These are phyloP conservation scores for Gardenia jasminoides DNA, from an alignment of 257 asterid genomes.

Conservation along the genomic window DNA sequence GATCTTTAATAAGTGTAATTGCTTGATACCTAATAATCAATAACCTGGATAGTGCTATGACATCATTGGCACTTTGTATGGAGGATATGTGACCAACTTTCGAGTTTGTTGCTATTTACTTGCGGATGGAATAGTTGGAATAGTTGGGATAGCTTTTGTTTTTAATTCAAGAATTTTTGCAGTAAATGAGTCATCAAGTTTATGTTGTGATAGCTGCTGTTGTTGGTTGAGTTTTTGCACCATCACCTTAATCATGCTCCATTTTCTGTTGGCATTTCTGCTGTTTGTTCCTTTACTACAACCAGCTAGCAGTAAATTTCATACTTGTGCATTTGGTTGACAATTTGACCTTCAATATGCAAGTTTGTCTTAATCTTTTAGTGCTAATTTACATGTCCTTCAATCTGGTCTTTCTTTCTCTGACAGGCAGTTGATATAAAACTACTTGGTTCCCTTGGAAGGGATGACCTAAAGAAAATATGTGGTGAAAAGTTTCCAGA, in stretches of 20 bases:
- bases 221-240: not conserved
- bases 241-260: not conserved
- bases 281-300: not conserved
- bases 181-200: not conserved
- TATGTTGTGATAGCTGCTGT: not conserved
- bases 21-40: not conserved
- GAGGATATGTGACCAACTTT: not conserved
- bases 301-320: not conserved
- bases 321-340: not conserved
- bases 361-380: not conserved
- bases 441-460: slow-evolving; percentile 68
- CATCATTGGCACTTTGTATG: not conserved
- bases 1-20: not conserved
- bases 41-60: not conserved
- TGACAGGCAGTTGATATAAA: slow-evolving; percentile 87
- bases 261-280: not conserved
- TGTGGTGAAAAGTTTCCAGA: slow-evolving; percentile 95
- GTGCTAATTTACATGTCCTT: slow-evolving; percentile 1
- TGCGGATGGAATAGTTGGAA: not conserved
- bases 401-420: slow-evolving; percentile 12
- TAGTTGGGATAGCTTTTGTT: not conserved
- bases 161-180: not conserved
- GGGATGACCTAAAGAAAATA: slow-evolving; percentile 87
- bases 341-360: not conserved
- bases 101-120: not conserved